phyloP scores from a whole-genome alignment of 139 green algal species.

The Monoraphidium neglectum region DNA sequence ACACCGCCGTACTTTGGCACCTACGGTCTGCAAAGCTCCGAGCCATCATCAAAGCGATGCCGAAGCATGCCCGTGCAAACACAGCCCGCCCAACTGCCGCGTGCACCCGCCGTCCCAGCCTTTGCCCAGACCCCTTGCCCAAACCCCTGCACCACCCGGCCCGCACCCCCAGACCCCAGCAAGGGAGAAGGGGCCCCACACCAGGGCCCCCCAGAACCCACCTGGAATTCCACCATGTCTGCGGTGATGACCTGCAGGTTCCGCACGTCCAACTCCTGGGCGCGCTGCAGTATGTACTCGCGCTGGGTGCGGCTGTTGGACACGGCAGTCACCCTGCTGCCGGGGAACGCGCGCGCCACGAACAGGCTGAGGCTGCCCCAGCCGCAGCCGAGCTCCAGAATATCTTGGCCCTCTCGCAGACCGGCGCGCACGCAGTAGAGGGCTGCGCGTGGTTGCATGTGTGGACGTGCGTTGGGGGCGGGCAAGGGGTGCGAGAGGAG shows the following conservation, averaged over 20 bases:
- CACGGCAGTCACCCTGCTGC: conserved; percentile 72
- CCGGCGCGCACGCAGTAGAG: conserved; percentile 82
- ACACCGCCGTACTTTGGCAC: too few species aligned
- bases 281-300: conserved; percentile 71
- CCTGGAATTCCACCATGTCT: conserved; percentile 76
- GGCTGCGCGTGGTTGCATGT: conserved; percentile 32
- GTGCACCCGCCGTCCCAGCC: too few species aligned
- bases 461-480: too few species aligned
- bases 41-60: too few species aligned
- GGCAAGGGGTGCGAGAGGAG: too few species aligned
- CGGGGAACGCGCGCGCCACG: conserved; percentile 63
- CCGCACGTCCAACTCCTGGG: conserved; percentile 62
- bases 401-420: conserved; percentile 74
- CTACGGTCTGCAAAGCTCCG: too few species aligned
- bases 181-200: not conserved
- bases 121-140: too few species aligned
- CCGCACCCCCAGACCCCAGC: too few species aligned
- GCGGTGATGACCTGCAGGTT: conserved; percentile 87
- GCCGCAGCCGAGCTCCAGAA: conserved; percentile 97
- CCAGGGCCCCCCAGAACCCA: not conserved
- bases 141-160: too few species aligned
- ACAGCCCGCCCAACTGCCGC: too few species aligned
- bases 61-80: too few species aligned
- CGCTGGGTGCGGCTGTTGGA: conserved; percentile 89
- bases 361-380: conserved; percentile 94